Base-by-base conservation (phyloP, 768 basidiomycete genomes). In the Naganishia vishniacii region DNA sequence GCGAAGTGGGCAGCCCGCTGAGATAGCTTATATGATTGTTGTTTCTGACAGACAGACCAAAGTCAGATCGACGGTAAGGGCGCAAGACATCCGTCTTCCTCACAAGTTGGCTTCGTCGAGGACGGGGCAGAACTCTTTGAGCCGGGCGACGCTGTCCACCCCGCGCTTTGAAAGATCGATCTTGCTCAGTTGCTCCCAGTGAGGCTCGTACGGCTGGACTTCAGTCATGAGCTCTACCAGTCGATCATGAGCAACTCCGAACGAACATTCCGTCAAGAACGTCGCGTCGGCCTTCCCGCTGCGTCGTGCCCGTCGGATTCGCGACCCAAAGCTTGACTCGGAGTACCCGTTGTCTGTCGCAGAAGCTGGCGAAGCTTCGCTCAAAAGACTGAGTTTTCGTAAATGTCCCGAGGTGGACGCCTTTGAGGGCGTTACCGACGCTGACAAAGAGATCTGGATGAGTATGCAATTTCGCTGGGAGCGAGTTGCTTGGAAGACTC, bases 231-330 rank as follows among this genome's bases (percentile, higher is more conserved):
- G 85, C 75, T 89, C 84, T 1, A 98, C 87, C 5, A 99, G 83
- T 47, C 84, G 83, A 74, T 97, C 94, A 71, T 90, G 89, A n/a
- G 91, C 84, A 46, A 97, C 86, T 16, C 84, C 91, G 74, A 99
- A 99, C 44, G 93, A 97, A 73, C 93, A 97, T 73, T 98, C 93
- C 12, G 94, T 98, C 67, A 98, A 80, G 80, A 87, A 94, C 0
- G 87, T 88, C 9, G 81, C 82, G 68, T 87, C 75, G 44, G 69
- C 72, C 12, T 59, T 32, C n/a, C n/a, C n/a, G 42, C 66, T 62
- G 9, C 66, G 48, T 12, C 64, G 47, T 4, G 61, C 46, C 13
- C n/a, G 29, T 41, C 46, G 53, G 11, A 56, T 34, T 23, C 53
- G 32, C 20, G 53, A 31, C 12, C 40, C 23, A 47, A 65, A 42